Evolutionary conservation across 495 filamentous ascomycete genomes (phyloP).

Genomic region (Apiosordaria backusii): DNA sequence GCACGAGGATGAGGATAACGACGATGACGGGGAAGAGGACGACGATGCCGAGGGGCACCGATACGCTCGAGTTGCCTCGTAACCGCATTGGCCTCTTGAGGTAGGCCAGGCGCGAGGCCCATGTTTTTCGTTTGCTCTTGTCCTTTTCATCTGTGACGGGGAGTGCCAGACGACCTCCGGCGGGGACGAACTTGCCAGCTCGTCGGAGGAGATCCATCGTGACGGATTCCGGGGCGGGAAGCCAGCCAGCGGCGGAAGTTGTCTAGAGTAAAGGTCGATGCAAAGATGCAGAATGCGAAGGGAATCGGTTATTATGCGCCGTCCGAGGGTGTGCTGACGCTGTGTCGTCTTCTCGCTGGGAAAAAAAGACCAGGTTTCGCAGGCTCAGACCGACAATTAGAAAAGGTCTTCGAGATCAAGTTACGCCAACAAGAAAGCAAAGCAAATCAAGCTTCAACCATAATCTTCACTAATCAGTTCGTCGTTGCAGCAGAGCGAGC

Average conservation of each 20-base stretch:
- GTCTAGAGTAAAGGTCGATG: background rate
- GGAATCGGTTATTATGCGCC: conserved; percentile 4
- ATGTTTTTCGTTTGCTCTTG: conserved; percentile 29
- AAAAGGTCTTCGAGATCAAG: background rate
- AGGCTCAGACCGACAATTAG: conserved; percentile 3
- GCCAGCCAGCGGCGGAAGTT: conserved; percentile 14
- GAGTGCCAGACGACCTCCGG: conserved; percentile 35
- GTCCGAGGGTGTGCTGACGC: conserved; percentile 1
- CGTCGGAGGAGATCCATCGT: conserved; percentile 56
- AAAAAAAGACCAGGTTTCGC: background rate
- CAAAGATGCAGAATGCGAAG: background rate
- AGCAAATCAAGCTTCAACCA: background rate
- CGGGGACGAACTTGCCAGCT: conserved; percentile 47
- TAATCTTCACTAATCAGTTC: background rate
- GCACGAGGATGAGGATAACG: conserved; percentile 81
- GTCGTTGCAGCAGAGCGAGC: conserved; percentile 15
- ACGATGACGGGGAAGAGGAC: conserved; percentile 90
- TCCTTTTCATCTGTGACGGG: conserved; percentile 48
- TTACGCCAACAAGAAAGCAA: background rate
- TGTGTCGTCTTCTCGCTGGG: background rate
- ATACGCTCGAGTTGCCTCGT: conserved; percentile 90
- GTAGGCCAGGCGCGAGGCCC: conserved; percentile 65
- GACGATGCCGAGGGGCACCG: conserved; percentile 89
- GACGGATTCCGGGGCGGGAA: conserved; percentile 26
- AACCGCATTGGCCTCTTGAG: conserved; percentile 85